These are phyloP conservation scores for Sechiopsis laciniata DNA, from an alignment of 306 rosid genomes.

Conservation along the genomic window DNA sequence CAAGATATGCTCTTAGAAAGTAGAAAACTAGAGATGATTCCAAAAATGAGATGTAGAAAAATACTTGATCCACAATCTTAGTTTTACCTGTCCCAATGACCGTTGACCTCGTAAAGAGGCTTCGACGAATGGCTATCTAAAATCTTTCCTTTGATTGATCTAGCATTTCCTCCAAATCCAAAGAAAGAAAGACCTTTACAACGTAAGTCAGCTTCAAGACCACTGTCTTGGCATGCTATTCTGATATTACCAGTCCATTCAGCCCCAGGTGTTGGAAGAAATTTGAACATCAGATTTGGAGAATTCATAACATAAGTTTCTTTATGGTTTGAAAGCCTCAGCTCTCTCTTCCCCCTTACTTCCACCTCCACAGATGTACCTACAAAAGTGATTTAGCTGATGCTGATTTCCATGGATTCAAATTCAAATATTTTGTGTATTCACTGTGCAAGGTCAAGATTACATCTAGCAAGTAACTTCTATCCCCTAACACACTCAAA, in stretches of 20 bases:
- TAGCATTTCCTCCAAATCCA: constrained; percentile 41
- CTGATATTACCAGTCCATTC: constrained; percentile 63
- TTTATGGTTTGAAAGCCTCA: constrained; percentile 63
- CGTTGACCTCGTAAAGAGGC: constrained; percentile 65
- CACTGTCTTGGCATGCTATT: constrained; percentile 54
- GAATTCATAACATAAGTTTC: constrained; percentile 74
- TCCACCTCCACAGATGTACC: constrained; percentile 67
- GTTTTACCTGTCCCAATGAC: constrained; percentile 80
- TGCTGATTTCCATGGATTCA: not conserved
- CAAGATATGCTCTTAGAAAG: too few species aligned
- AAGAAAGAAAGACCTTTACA: constrained; percentile 46
- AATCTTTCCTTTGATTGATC: constrained; percentile 62
- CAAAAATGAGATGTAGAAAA: too few species aligned
- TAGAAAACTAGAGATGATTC: too few species aligned
- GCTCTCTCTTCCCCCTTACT: constrained; percentile 52
- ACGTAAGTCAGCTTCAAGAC: constrained; percentile 57
- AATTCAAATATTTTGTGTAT: not conserved
- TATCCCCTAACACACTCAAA: not conserved
- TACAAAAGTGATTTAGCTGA: constrained; percentile 22
- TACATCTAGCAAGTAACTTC: not conserved
- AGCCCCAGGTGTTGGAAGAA: constrained; percentile 54
- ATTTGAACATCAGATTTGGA: constrained; percentile 53
- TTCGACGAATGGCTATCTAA: constrained; percentile 35
- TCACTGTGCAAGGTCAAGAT: not conserved
- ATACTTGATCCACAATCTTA: not conserved